Conservation (phyloP, 1,139 yeast species). For the Suhomyces wounanorum region DNA sequence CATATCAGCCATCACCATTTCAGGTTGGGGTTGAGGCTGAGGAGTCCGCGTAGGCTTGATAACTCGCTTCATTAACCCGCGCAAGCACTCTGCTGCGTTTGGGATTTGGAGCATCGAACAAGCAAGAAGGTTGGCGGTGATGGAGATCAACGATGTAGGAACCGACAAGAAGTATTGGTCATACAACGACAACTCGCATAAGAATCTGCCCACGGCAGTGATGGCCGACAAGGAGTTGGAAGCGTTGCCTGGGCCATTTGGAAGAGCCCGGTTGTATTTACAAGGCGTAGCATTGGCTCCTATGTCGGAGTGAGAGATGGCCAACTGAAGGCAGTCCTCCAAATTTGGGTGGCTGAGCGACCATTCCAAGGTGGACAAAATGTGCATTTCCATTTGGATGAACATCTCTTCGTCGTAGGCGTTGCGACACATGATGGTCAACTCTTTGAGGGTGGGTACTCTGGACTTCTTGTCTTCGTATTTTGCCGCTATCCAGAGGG, state of each 20-base stretch:
- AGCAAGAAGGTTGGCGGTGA: conserved; percentile 71
- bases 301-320: conserved; percentile 39
- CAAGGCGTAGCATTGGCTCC: conserved; percentile 31
- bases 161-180: conserved; percentile 65
- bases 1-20: conserved; percentile 9
- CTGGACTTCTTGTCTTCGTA: conserved; percentile 84
- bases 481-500: conserved; percentile 94
- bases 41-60: neutral
- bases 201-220: conserved; percentile 61
- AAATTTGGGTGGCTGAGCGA: conserved; percentile 61
- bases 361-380: conserved; percentile 85
- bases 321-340: conserved; percentile 62
- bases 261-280: conserved; percentile 26
- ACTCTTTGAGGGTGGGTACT: conserved; percentile 79
- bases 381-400: conserved; percentile 92
- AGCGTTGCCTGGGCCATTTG: conserved; percentile 1
- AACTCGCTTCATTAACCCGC: conserved; percentile 23
- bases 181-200: conserved; percentile 77
- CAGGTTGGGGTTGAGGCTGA: conserved; percentile 9
- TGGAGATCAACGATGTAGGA: conserved; percentile 64
- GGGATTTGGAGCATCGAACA: conserved; percentile 60
- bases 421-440: conserved; percentile 76
- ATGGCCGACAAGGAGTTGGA: conserved; percentile 44
- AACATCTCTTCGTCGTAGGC: conserved; percentile 90
- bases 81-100: conserved; percentile 34